Base-by-base conservation (phyloP, 2,329 filamentous ascomycete genomes). In the Zymoseptoria ardabiliae region DNA sequence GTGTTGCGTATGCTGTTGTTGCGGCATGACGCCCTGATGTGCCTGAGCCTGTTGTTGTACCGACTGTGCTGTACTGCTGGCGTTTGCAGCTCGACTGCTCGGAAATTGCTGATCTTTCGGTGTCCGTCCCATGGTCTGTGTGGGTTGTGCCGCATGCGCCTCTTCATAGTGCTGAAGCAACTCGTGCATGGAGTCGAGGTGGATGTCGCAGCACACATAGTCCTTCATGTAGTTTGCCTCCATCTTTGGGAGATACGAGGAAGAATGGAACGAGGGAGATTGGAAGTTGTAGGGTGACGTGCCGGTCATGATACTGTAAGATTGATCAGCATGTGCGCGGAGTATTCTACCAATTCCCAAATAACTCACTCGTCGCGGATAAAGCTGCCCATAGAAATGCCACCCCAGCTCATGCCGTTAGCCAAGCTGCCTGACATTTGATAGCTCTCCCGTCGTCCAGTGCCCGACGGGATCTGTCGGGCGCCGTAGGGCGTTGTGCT, bases 221-320 rank as follows among this genome's bases (percentile, higher is more conserved):
- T 97, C 92, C 75, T 88, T 88, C 90, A 97, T 95, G 74, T 97
- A 99, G 71, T 93, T 94, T 62, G 93, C 93, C 76, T 99, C 94
- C 65, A 65, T 66, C 52, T 66, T 66, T 13, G 65, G 65, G 17
- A 66, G 63, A 56, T 66, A 66, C 20, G 65, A 66, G 3, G 65
- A 66, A 7, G 75, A 66, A 57, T 97, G 93, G 69, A 91, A 95
- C 1, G 93, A 97, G 0, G 94, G 91, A n/a, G 92, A 96, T 69
- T 92, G 84, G 59, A 82, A 86, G 25, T 85, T 81, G 71, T 93
- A 96, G 10, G 94, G 94, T n/a, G 94, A 97, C 19, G 91, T 97
- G 70, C 94, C 92, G 61, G 90, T 86, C 90, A 97, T 97, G 73
- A 95, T 87, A 71, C 97, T 92, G 74, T 91, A 97, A 73, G 67